phyloP scores from a whole-genome alignment of 257 asterid species.

The Solanum sejunctum region DNA sequence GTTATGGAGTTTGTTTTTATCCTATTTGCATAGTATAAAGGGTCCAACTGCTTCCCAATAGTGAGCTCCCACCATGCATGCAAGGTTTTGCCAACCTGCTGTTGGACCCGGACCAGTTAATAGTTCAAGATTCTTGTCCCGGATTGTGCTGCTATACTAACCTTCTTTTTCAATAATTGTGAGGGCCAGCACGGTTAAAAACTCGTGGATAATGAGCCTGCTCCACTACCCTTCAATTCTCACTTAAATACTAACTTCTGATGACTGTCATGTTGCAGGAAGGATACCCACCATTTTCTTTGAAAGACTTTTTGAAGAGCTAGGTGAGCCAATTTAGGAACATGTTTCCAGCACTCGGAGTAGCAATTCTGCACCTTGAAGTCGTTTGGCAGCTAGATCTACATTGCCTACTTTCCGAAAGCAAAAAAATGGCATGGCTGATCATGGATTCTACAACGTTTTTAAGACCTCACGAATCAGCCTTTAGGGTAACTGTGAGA shows the following conservation, averaged over 20 bases:
- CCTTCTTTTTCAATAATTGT: background rate
- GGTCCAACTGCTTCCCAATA: background rate
- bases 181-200: background rate
- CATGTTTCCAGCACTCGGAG: background rate
- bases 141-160: background rate
- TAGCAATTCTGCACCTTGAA: background rate
- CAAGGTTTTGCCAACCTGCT: background rate
- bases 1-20: background rate
- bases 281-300: slow-evolving; percentile 42
- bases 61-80: background rate
- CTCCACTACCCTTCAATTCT: background rate
- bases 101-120: background rate
- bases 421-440: background rate
- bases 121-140: background rate
- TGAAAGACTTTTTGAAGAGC: slow-evolving; percentile 64
- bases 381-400: background rate
- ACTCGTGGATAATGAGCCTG: background rate
- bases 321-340: slow-evolving; percentile 6
- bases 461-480: background rate
- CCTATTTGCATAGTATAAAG: background rate
- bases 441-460: background rate
- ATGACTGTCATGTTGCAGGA: slow-evolving; percentile 31
- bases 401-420: background rate
- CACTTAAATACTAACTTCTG: background rate
- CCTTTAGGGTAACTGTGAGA: background rate